Percentiles rank a stretch among this genome's conserved stretches.
Evolutionary conservation across 1,284 basidiomycete species (phyloP).

Genomic region (Ceratobasidium papillatum): DNA sequence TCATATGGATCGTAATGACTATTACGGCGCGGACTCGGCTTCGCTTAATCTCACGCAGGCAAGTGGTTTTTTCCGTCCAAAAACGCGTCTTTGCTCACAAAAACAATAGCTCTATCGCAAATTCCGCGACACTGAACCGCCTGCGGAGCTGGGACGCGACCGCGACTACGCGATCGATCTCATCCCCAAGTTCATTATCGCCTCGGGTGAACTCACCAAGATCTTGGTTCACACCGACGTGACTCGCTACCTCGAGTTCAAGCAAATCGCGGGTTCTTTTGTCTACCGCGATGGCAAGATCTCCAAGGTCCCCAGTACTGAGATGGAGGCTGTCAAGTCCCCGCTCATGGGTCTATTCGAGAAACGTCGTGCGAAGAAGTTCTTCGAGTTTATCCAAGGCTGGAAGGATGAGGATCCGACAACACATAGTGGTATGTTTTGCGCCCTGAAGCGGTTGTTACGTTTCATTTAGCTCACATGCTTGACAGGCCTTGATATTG

Average conservation of each 20-base stretch:
- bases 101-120: conserved; percentile 87
- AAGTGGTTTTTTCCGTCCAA: conserved; percentile 49
- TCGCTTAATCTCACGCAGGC: conserved; percentile 98
- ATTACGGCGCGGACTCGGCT: conserved; percentile 98
- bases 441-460: not conserved
- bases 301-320: conserved; percentile 97
- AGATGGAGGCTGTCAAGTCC: conserved; percentile 95
- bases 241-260: conserved; percentile 98
- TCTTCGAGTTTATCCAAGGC: conserved; percentile 96
- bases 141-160: conserved; percentile 87
- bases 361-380: conserved; percentile 98
- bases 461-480: conserved; percentile 10
- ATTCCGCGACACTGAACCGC: conserved; percentile 81
- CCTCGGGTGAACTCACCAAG: conserved; percentile 96
- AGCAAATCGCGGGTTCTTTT: conserved; percentile 98
- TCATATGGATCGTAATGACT: conserved; percentile 99
- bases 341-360: conserved; percentile 99
- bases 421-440: conserved; percentile 86
- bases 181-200: conserved; percentile 97
- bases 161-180: conserved; percentile 96
- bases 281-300: conserved; percentile 98
- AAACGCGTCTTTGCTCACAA: conserved; percentile 21
- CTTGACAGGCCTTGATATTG: conserved; percentile 78
- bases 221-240: conserved; percentile 99
- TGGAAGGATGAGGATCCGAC: conserved; percentile 95